These are phyloP conservation scores for Magnusiomyces tetraspermus DNA, from an alignment of 1,139 yeast genomes.

Conservation along the genomic window DNA sequence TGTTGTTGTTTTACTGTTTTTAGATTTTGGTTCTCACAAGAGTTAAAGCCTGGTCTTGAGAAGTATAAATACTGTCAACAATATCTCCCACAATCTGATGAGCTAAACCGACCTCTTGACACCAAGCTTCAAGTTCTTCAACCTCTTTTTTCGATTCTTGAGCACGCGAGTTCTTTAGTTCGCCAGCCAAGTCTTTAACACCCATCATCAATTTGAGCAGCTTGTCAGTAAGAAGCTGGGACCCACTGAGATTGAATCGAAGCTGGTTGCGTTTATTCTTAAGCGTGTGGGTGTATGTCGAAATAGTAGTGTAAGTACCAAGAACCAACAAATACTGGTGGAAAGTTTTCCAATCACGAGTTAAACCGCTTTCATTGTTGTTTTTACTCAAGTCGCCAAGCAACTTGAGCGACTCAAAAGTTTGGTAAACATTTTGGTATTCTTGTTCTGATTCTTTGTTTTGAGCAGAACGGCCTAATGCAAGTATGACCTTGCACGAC, in stretches of 20 bases:
- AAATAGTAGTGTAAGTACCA: constrained; percentile 25
- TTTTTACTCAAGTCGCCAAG: constrained; percentile 22
- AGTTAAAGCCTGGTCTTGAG: constrained; percentile 11
- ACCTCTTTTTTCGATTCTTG: constrained; percentile 12
- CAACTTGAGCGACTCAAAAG: constrained; percentile 5
- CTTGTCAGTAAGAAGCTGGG: constrained; percentile 9
- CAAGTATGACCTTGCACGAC: constrained; percentile 25
- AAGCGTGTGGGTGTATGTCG: constrained; percentile 19
- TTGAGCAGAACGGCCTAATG: constrained; percentile 18
- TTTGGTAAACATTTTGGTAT: constrained; percentile 15
- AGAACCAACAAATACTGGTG: constrained; percentile 26
- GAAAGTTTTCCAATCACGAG: constrained; percentile 8
- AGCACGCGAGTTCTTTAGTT: constrained; percentile 17
- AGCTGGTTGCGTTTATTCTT: constrained; percentile 16
- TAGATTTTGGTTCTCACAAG: constrained; percentile 5
- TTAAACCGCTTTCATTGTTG: not conserved
- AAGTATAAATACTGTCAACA: constrained; percentile 18
- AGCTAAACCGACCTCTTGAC: constrained; percentile 16
- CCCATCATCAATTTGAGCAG: constrained; percentile 12
- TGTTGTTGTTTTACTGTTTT: not conserved
- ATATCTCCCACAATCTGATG: constrained; percentile 18
- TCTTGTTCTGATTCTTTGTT: constrained; percentile 11
- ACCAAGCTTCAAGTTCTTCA: constrained; percentile 21
- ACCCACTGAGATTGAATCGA: constrained; percentile 12
- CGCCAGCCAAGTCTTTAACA: constrained; percentile 17